Conservation (phyloP, 2,329 filamentous ascomycete species). For the Colletotrichum ledebouriae region DNA sequence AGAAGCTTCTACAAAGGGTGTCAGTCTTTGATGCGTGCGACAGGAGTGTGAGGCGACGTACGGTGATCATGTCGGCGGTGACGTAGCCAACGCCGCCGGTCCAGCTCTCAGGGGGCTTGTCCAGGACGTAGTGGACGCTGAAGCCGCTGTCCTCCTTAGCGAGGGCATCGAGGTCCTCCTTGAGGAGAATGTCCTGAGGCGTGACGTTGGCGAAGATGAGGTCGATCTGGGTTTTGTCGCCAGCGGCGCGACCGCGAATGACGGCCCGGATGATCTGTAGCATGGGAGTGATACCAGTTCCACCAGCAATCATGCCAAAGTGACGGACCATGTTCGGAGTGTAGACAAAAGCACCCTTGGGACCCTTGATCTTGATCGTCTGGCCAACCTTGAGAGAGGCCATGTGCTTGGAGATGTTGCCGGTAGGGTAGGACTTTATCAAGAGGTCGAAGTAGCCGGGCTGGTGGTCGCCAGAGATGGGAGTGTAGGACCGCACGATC, state of each 20-base stretch:
- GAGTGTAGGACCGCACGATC: slow-evolving; percentile 92
- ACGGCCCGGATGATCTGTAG: slow-evolving; percentile 95
- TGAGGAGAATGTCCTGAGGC: slow-evolving; percentile 89
- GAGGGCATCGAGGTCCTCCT: slow-evolving; percentile 89
- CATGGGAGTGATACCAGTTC: slow-evolving; percentile 99
- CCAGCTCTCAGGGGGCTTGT: slow-evolving; percentile 95
- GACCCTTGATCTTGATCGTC: slow-evolving; percentile 89
- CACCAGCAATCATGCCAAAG: slow-evolving; percentile 98
- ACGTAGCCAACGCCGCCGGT: slow-evolving; percentile 94
- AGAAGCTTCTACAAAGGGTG: slow-evolving; percentile 73
- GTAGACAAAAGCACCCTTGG: slow-evolving; percentile 98
- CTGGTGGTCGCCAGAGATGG: slow-evolving; percentile 89
- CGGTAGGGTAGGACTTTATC: slow-evolving; percentile 97
- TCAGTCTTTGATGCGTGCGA: slow-evolving; percentile 45
- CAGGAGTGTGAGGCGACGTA: slow-evolving; percentile 53
- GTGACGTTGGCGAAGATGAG: slow-evolving; percentile 98
- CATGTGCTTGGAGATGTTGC: slow-evolving; percentile 97
- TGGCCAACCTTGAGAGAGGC: slow-evolving; percentile 86
- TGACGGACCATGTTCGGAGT: slow-evolving; percentile 95
- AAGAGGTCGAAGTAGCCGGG: slow-evolving; percentile 95
- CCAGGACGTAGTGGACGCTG: slow-evolving; percentile 93
- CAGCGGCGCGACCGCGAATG: slow-evolving; percentile 81
- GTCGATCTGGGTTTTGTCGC: slow-evolving; percentile 90
- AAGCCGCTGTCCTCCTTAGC: slow-evolving; percentile 83
- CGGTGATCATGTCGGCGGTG: slow-evolving; percentile 94